Evolutionary conservation across 129 eudicot genomes (phyloP), one percentile per base, ranked within the genome.

Genomic region (Flaveria bidentis): DNA sequence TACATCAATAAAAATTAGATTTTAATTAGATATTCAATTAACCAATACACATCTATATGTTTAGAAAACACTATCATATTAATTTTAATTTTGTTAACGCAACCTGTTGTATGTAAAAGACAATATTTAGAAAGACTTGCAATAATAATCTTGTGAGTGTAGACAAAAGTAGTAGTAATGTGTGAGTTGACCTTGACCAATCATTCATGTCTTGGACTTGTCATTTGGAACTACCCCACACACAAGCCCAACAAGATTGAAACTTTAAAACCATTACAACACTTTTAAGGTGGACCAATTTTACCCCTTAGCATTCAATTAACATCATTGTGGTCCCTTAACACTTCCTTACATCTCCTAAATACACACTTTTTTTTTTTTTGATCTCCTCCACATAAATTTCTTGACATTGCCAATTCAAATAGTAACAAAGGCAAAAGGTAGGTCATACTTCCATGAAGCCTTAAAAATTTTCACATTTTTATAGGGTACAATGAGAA

Each of bases 381-480:
- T n/a, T n/a, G n/a, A 71, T 79, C 65, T 71, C 56, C 72, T 70
- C 76, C 76, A 71, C 78, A 63, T 23, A 61, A 70, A 70, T 30
- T 60, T 58, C 70, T 78, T 62, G 66, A 61, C 55, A 50, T 61
- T 62, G 49, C 78, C 50, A 50, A 63, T 49, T 79, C 72, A 71
- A 77, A 52, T 9, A 70, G 73, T 79, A 49, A 45, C 71, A 62
- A 33, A 63, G 18, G 11, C 67, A 79, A 49, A 69, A 47, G 71
- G 71, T 78, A 71, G 30, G 46, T 1, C 65, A 63, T 26, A 15
- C 9, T 61, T 36, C 56, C 22, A 30, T 55, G 45, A 72, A 63
- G 33, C 73, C 62, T n/a, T 63, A 42, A 63, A 11, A 2, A 0
- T 11, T 75, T 14, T 58, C 9, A 45, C 3, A 45, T 5, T 1